Base-by-base conservation (phyloP, 768 basidiomycete species). In the Mycena sanguinolenta region DNA sequence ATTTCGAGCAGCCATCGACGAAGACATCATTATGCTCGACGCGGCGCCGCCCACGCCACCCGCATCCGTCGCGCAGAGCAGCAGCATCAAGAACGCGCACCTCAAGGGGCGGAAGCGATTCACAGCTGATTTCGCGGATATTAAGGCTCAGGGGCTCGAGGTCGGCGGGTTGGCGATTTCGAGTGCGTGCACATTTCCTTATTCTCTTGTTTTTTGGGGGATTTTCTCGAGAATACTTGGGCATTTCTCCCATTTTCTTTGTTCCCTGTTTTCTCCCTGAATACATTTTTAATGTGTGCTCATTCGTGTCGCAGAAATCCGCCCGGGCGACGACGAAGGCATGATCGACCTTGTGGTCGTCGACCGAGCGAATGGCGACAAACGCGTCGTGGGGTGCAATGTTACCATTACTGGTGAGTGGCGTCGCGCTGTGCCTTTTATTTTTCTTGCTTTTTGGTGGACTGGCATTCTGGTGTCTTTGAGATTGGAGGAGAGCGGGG, bases 251-350 rank as follows among this genome's bases (percentile, higher is more conserved):
- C 13, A 13, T n/a, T 38, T n/a, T 5, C 19, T 38, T 28, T 4
- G 27, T 4, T 5, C 19, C 27, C n/a, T n/a, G n/a, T n/a, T n/a
- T n/a, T n/a, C n/a, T n/a, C n/a, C n/a, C n/a, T n/a, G n/a, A n/a
- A n/a, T n/a, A n/a, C n/a, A n/a, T n/a, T n/a, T n/a, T n/a, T n/a
- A n/a, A n/a, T n/a, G n/a, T n/a, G n/a, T n/a, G n/a, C n/a, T n/a
- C n/a, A n/a, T n/a, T n/a, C n/a, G n/a, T 38, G 13, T 19, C 36
- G 16, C 75, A 92, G 91, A 78, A 59, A 75, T 90, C n/a, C 76
- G 80, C 32, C 53, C 83, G 28, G 90, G 90, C 30, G 90, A 91
- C 30, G 91, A 92, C 58, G 91, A 92, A 71, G 90, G 90, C 19
- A 83, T 86, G n/a, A 79, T 92, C n/a, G 85, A 90, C 61, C 80